Evolutionary conservation across 306 rosid genomes (phyloP).

Genomic region (Quercus variabilis): DNA sequence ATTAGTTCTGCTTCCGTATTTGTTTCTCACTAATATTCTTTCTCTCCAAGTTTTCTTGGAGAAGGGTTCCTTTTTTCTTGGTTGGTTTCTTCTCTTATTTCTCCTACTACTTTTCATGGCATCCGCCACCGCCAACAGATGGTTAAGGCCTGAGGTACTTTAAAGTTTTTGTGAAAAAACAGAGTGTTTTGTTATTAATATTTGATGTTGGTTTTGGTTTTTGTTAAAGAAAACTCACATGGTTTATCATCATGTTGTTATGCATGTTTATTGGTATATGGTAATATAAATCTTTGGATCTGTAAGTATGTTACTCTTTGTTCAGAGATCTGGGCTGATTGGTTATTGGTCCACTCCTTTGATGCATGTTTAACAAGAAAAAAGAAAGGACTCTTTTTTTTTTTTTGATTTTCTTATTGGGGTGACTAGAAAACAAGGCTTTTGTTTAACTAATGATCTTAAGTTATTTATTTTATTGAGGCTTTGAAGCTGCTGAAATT

Average conservation of each 20-base stretch:
- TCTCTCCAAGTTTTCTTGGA: slow-evolving; percentile 5
- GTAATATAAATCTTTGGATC: background rate
- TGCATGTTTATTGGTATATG: background rate
- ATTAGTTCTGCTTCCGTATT: background rate
- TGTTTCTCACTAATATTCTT: background rate
- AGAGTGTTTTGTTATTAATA: background rate
- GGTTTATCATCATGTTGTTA: too few species aligned
- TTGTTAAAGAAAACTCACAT: background rate
- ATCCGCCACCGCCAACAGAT: slow-evolving; percentile 42
- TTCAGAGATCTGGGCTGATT: background rate
- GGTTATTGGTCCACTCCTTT: background rate
- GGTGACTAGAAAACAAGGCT: background rate
- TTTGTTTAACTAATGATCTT: background rate
- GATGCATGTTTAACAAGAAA: background rate
- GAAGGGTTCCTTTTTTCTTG: slow-evolving; percentile 11
- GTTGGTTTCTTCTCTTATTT: slow-evolving; percentile 2
- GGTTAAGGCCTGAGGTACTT: slow-evolving; percentile 88
- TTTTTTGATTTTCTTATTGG: background rate
- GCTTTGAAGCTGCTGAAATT: background rate
- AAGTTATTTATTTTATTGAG: background rate
- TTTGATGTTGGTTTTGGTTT: background rate
- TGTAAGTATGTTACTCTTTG: background rate
- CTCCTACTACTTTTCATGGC: slow-evolving; percentile 25
- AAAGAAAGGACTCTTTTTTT: background rate
- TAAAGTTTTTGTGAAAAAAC: background rate